These are phyloP conservation scores for Apophysomyces trapeziformis DNA, from an alignment of 371 early-diverging fungal genomes.

Conservation along the genomic window DNA sequence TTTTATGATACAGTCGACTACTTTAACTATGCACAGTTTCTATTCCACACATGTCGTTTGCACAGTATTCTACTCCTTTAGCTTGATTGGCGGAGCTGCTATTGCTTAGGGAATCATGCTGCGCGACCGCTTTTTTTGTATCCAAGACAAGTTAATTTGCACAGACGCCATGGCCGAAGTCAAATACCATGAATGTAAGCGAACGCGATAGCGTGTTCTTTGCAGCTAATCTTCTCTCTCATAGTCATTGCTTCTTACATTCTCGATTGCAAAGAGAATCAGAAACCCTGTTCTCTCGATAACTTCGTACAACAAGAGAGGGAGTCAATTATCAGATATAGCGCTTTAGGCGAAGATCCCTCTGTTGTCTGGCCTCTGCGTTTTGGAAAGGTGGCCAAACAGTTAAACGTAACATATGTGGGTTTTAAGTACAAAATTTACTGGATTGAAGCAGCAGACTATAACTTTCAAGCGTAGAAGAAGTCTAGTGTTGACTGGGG, in stretches of 20 bases:
- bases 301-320: neutral
- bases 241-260: neutral
- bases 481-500: neutral
- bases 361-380: neutral
- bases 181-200: no score
- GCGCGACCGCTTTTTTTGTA: no score
- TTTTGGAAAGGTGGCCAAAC: neutral
- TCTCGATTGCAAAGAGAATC: neutral
- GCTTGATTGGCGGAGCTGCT: no score
- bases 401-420: neutral
- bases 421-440: neutral
- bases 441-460: neutral
- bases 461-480: neutral
- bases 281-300: neutral
- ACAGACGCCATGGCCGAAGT: no score
- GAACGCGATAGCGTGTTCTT: no score
- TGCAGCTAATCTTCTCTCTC: no score
- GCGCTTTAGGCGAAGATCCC: neutral
- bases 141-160: no score
- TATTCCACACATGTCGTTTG: no score
- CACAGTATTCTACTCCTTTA: no score
- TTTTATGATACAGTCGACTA: no score
- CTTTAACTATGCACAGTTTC: no score
- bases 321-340: neutral
- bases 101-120: no score